phyloP scores from a whole-genome alignment of 2,329 filamentous ascomycete species.

The Blumeriella jaapii region DNA sequence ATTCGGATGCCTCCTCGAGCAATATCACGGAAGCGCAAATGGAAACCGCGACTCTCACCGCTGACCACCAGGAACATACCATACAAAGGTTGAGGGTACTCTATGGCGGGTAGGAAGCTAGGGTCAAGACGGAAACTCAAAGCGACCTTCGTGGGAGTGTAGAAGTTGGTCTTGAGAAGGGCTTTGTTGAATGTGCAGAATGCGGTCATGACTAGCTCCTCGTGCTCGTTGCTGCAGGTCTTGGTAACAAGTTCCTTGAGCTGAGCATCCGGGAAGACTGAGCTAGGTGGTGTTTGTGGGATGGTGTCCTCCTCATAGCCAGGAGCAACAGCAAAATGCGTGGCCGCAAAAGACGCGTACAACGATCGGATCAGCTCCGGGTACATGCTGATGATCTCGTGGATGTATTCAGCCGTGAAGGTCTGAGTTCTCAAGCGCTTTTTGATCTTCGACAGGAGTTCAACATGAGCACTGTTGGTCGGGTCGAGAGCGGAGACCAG shows the following conservation, averaged over 20 bases:
- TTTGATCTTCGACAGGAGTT: conserved; percentile 83
- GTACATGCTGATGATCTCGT: conserved; percentile 90
- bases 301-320: conserved; percentile 42
- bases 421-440: conserved; percentile 90
- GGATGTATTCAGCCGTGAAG: conserved; percentile 95
- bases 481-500: conserved; percentile 69
- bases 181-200: conserved; percentile 93
- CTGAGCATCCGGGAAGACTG: conserved; percentile 64
- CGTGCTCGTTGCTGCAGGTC: conserved; percentile 83
- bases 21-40: conserved; percentile 94
- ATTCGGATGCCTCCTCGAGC: conserved; percentile 95
- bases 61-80: conserved; percentile 99
- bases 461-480: conserved; percentile 73
- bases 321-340: conserved; percentile 53
- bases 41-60: conserved; percentile 93
- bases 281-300: conserved; percentile 43
- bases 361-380: conserved; percentile 76
- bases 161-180: conserved; percentile 90
- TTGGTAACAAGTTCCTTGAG: conserved; percentile 68
- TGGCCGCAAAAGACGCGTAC: conserved; percentile 83
- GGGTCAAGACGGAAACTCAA: conserved; percentile 92
- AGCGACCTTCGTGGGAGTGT: conserved; percentile 93
- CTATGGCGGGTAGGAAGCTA: conserved; percentile 74
- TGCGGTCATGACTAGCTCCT: conserved; percentile 94
- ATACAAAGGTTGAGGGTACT: conserved; percentile 88